phyloP scores from a whole-genome alignment of 768 basidiomycete genomes.

The Pisolithus marmoratus region DNA sequence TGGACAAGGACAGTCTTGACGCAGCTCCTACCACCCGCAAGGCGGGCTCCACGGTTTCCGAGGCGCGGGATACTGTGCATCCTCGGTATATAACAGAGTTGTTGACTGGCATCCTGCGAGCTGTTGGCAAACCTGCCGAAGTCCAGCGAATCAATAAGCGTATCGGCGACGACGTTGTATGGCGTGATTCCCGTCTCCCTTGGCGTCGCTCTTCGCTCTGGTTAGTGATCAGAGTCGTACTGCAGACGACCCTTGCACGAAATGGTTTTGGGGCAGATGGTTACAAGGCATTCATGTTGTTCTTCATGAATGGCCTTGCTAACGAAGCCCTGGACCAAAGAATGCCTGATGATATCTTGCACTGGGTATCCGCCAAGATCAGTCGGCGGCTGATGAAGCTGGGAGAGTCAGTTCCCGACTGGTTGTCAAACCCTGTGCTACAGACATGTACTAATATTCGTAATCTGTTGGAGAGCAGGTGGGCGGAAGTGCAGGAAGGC shows the following conservation, averaged over 20 bases:
- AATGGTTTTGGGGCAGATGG: constrained; percentile 3
- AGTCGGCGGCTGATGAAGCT: constrained; percentile 9
- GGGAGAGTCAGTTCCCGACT: background rate
- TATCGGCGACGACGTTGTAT: background rate
- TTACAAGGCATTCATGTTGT: constrained; percentile 44
- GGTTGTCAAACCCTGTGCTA: constrained; percentile 5
- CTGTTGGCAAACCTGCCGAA: background rate
- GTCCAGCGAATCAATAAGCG: background rate
- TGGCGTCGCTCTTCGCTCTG: constrained; percentile 28
- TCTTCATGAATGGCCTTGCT: constrained; percentile 25
- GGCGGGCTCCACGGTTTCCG: constrained; percentile 22
- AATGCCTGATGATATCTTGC: constrained; percentile 15
- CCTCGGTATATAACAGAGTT: constrained; percentile 40
- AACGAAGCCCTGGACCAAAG: constrained; percentile 12
- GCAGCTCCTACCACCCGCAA: constrained; percentile 30
- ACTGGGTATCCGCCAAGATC: constrained; percentile 17
- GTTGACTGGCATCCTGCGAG: no score
- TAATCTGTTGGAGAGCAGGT: constrained; percentile 25
- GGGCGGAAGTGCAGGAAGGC: constrained; percentile 24
- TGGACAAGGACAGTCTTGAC: constrained; percentile 27
- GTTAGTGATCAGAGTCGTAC: constrained; percentile 23
- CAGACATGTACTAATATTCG: constrained; percentile 8
- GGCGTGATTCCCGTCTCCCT: constrained; percentile 6
- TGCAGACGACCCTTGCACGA: constrained; percentile 9
- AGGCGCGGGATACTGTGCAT: constrained; percentile 19